Base-by-base conservation (phyloP, 441 rosid species). In the Eruca vesicaria region DNA sequence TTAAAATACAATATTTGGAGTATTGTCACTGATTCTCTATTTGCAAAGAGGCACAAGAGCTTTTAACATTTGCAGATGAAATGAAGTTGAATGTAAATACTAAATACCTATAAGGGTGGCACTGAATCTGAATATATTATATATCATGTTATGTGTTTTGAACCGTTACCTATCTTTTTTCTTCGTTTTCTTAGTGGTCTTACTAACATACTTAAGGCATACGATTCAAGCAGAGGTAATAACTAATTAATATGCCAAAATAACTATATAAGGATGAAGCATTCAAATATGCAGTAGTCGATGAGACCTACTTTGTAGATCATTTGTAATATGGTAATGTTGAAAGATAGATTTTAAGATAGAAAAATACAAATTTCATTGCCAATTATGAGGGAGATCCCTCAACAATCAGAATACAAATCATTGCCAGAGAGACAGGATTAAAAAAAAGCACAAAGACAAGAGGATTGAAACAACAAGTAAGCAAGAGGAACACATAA, bases 401-500 rank as follows among this genome's bases (percentile, higher is more conserved):
- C 74, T 68, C 33, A 70, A 70, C 21, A 56, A 1, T 36, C 71
- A 70, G 62, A 64, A 71, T 23, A 32, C 76, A 64, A 56, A 45
- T 19, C 80, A 70, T 53, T 69, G 79, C 79, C 74, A 6, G 11
- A 38, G 10, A 28, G 50, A 28, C 63, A 75, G 21, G n/a, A n/a
- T n/a, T n/a, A n/a, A n/a, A n/a, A n/a, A n/a, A n/a, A n/a, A n/a
- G n/a, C n/a, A 36, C 10, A 32, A 53, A 55, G 20, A 7, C 28
- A 70, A 29, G 31, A 5, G 16, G 19, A 31, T 28, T 56, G 43
- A 67, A 67, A 67, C 18, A 26, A 45, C 7, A 58, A 28, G 59
- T 11, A 77, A 67, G 69, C 77, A 66, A 48, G 31, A 53, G 65
- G 77, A 61, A 60, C 77, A 78, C 69, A 61, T 29, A 60, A 52